phyloP scores from a whole-genome alignment of 345 rosid genomes.

The Gossypium thurberi region DNA sequence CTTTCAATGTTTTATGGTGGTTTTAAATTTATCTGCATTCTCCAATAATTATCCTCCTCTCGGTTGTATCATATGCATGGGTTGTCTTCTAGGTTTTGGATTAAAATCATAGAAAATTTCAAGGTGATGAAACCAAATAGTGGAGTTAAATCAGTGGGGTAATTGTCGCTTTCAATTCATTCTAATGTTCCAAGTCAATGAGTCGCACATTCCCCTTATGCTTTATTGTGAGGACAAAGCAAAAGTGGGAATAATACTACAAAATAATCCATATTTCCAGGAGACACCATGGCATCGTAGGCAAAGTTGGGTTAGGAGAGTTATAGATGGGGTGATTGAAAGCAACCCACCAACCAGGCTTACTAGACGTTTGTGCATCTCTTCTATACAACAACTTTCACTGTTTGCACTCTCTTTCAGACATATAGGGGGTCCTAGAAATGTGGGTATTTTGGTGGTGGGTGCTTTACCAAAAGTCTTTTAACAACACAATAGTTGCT shows the following conservation, averaged over 20 bases:
- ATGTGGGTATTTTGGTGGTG: not conserved
- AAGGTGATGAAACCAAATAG: no score
- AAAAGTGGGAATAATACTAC: constrained; percentile 20
- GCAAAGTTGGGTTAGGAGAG: constrained; percentile 10
- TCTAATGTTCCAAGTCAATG: not conserved
- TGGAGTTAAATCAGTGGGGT: no score
- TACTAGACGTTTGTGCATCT: not conserved
- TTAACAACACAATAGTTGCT: not conserved
- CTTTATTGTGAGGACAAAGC: constrained; percentile 18
- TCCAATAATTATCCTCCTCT: no score
- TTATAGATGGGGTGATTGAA: constrained; percentile 19
- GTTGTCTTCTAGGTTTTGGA: no score
- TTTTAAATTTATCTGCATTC: no score
- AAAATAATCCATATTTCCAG: constrained; percentile 25
- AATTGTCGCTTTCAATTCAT: not conserved
- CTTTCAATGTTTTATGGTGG: not conserved
- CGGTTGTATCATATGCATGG: no score
- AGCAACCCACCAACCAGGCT: constrained; percentile 15
- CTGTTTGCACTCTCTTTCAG: constrained; percentile 16
- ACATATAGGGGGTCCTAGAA: constrained; percentile 5
- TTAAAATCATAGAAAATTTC: no score
- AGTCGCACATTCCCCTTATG: not conserved
- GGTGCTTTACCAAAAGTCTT: not conserved
- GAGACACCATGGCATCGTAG: constrained; percentile 7
- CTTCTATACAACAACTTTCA: not conserved